These are phyloP conservation scores for Fistulina hepatica DNA, from an alignment of 1,284 basidiomycete species.

Conservation along the genomic window DNA sequence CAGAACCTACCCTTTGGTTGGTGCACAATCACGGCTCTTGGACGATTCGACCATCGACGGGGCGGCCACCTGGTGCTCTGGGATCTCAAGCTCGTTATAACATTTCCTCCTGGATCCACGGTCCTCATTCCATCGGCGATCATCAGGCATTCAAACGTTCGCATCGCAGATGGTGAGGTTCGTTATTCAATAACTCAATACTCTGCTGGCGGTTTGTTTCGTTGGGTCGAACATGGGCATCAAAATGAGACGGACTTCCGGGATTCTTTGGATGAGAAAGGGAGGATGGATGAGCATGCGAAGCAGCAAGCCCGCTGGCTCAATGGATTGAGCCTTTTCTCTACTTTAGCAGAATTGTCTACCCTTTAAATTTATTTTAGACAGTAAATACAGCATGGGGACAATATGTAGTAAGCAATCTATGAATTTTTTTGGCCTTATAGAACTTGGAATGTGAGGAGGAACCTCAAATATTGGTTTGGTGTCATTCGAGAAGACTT, in stretches of 20 bases:
- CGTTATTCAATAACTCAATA: constrained; percentile 5
- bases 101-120: constrained; percentile 7
- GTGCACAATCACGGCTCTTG: constrained; percentile 9
- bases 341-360: too few relatives aligned
- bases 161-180: neutral
- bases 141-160: constrained; percentile 6
- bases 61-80: constrained; percentile 6
- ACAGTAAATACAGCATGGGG: too few relatives aligned
- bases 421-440: too few relatives aligned
- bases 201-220: constrained; percentile 7
- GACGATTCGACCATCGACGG: constrained; percentile 4
- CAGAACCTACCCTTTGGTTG: constrained; percentile 8
- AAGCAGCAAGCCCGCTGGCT: too few relatives aligned
- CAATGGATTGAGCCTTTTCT: too few relatives aligned
- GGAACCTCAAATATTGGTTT: too few relatives aligned
- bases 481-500: too few relatives aligned
- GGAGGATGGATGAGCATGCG: too few relatives aligned
- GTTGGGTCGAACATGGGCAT: constrained; percentile 6
- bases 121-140: constrained; percentile 8
- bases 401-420: too few relatives aligned
- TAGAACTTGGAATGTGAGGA: too few relatives aligned
- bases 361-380: too few relatives aligned
- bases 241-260: neutral
- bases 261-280: too few relatives aligned
- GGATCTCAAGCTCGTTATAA: constrained; percentile 6